These are phyloP conservation scores for Jaltomata sinuosa DNA, from an alignment of 257 asterid species.

Conservation along the genomic window DNA sequence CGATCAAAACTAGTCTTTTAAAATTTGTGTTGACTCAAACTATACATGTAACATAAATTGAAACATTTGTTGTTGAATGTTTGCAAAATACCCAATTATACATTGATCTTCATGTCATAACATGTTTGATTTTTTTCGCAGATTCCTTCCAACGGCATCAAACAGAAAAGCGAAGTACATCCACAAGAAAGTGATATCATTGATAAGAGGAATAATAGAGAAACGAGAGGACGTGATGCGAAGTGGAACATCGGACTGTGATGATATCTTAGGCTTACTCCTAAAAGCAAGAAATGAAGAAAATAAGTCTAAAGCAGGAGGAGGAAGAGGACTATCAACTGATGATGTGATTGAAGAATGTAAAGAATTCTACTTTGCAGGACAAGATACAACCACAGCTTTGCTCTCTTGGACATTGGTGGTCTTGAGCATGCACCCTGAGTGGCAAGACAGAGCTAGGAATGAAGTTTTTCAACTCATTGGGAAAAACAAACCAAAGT, in stretches of 20 bases:
- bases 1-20: no score
- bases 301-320: background rate
- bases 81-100: background rate
- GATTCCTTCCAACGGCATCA: slow-evolving; percentile 16
- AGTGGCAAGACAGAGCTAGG: slow-evolving; percentile 21
- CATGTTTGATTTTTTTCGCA: background rate
- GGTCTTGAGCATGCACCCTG: slow-evolving; percentile 13
- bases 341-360: slow-evolving; percentile 20
- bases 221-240: background rate
- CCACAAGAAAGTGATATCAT: slow-evolving; percentile 7
- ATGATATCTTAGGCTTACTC: slow-evolving; percentile 15
- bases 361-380: slow-evolving; percentile 18
- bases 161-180: slow-evolving; percentile 12
- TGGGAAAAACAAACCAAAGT: slow-evolving; percentile 13
- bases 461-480: slow-evolving; percentile 8
- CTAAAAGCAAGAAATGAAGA: background rate
- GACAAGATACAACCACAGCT: slow-evolving; percentile 20
- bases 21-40: no score
- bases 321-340: background rate
- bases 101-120: background rate
- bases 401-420: slow-evolving; percentile 22
- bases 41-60: no score
- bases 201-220: slow-evolving; percentile 1
- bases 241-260: background rate
- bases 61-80: no score